Percentiles rank a stretch among this genome's conserved stretches.
phyloP scores from a whole-genome alignment of 1,284 basidiomycete species.

The Trametes versicolor region DNA sequence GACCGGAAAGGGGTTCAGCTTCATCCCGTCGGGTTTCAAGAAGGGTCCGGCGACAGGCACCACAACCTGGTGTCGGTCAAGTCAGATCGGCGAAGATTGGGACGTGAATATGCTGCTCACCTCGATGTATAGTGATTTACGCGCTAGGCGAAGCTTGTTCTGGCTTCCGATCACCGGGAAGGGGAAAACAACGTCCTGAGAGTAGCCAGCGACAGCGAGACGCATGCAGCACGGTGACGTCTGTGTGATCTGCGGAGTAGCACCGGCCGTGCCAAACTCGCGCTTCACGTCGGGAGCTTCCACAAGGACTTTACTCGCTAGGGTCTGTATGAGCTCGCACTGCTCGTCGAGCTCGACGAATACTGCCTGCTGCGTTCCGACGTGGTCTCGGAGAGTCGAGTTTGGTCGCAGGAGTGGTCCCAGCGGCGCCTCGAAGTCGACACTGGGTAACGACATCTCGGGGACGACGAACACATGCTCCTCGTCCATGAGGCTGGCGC shows the following conservation, averaged over 20 bases:
- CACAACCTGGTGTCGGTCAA: constrained; percentile 50
- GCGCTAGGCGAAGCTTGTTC: constrained; percentile 54
- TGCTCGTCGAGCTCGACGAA: constrained; percentile 34
- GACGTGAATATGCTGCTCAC: constrained; percentile 44
- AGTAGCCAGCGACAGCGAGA: constrained; percentile 38
- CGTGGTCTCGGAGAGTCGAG: constrained; percentile 39
- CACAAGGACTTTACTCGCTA: constrained; percentile 41
- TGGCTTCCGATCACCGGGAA: constrained; percentile 45
- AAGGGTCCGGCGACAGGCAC: constrained; percentile 40
- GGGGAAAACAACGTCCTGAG: constrained; percentile 45
- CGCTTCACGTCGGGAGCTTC: constrained; percentile 36
- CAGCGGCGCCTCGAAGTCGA: background rate
- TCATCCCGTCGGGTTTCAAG: constrained; percentile 34
- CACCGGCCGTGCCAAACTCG: constrained; percentile 40
- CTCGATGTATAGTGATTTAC: constrained; percentile 63
- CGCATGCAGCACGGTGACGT: constrained; percentile 46
- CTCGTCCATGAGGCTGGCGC: constrained; percentile 43
- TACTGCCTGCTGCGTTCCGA: background rate
- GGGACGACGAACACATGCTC: constrained; percentile 45
- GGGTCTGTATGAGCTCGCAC: constrained; percentile 39
- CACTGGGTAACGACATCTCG: constrained; percentile 27
- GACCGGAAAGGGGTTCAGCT: constrained; percentile 48
- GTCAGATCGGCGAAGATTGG: constrained; percentile 50
- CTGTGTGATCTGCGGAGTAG: constrained; percentile 39
- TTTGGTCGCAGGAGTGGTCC: constrained; percentile 8